Evolutionary conservation across 2,329 filamentous ascomycete genomes (phyloP).

Genomic region (Beauveria pseudobassiana): DNA sequence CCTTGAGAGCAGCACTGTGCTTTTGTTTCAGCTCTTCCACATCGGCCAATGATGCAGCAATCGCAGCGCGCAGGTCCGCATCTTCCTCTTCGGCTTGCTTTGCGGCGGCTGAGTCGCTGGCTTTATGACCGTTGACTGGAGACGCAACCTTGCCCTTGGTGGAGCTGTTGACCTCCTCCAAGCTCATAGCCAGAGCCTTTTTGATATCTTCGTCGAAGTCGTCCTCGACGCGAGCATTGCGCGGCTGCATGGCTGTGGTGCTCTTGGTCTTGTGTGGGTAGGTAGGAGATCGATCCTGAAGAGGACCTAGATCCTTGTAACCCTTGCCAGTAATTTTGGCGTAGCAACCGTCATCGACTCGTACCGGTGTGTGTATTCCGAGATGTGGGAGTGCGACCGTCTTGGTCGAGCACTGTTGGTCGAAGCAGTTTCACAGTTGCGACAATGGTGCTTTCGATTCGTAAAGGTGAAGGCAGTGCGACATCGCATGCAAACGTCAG

Average conservation of each 20-base stretch:
- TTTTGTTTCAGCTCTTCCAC: slow-evolving; percentile 98
- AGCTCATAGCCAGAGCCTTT: slow-evolving; percentile 87
- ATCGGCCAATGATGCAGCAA: slow-evolving; percentile 87
- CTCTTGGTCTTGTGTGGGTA: slow-evolving; percentile 57
- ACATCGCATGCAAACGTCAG: slow-evolving; percentile 97
- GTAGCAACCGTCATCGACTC: slow-evolving; percentile 95
- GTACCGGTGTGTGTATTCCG: slow-evolving; percentile 82
- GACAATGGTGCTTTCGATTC: slow-evolving; percentile 95
- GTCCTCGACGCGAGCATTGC: slow-evolving; percentile 79
- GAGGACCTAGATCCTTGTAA: slow-evolving; percentile 30
- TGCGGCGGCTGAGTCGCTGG: slow-evolving; percentile 28
- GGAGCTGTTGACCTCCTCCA: slow-evolving; percentile 82
- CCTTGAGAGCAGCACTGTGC: slow-evolving; percentile 75
- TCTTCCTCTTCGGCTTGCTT: slow-evolving; percentile 74
- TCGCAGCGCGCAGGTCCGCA: slow-evolving; percentile 86
- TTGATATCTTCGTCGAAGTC: slow-evolving; percentile 94
- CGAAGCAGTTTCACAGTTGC: slow-evolving; percentile 97
- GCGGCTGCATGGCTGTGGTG: slow-evolving; percentile 72
- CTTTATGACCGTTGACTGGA: slow-evolving; percentile 29
- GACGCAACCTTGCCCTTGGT: slow-evolving; percentile 66
- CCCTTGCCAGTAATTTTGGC: slow-evolving; percentile 74
- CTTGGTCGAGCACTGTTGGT: slow-evolving; percentile 90
- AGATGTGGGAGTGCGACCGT: slow-evolving; percentile 81
- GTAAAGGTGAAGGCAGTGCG: slow-evolving; percentile 94
- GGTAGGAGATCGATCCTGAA: slow-evolving; percentile 41